Evolutionary conservation across 495 filamentous ascomycete species (phyloP).

Genomic region (Schizothecium vesticola): DNA sequence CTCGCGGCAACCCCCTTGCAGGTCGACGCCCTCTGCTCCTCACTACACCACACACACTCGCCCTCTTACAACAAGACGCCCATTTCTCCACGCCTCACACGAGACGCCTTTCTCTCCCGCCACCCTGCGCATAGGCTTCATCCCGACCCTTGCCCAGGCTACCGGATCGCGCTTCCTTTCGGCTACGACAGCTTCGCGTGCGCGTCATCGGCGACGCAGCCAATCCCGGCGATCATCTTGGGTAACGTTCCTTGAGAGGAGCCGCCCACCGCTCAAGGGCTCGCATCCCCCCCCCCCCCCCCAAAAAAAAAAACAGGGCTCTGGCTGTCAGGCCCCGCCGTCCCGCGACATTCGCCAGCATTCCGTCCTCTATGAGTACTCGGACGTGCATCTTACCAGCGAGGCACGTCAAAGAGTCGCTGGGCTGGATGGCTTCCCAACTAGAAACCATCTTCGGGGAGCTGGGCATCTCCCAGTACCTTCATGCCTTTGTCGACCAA

Average conservation of each 20-base stretch:
- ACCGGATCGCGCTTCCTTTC: not conserved
- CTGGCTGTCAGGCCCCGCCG: not conserved
- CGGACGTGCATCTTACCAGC: slow-evolving; percentile 5
- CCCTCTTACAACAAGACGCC: not conserved
- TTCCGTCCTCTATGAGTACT: not conserved
- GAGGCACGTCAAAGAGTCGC: slow-evolving; percentile 4
- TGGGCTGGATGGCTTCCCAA: slow-evolving; percentile 33
- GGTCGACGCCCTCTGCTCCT: not conserved
- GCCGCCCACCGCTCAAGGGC: not conserved
- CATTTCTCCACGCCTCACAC: not conserved
- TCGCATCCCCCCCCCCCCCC: not conserved
- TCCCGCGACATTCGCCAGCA: not conserved
- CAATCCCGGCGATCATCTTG: not conserved
- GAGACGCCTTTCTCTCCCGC: not conserved
- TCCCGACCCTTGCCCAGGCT: not conserved
- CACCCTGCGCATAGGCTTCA: not conserved
- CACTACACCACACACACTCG: not conserved
- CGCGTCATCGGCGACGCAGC: not conserved
- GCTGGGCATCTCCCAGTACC: slow-evolving; percentile 69
- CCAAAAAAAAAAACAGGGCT: not conserved
- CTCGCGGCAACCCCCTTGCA: not conserved
- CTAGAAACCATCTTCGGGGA: slow-evolving; percentile 58
- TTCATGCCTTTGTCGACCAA: slow-evolving; percentile 61
- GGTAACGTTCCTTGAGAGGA: not conserved
- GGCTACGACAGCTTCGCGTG: not conserved